Evolutionary conservation across 2,329 filamentous ascomycete species (phyloP).

Genomic region (Lithohypha guttulata): DNA sequence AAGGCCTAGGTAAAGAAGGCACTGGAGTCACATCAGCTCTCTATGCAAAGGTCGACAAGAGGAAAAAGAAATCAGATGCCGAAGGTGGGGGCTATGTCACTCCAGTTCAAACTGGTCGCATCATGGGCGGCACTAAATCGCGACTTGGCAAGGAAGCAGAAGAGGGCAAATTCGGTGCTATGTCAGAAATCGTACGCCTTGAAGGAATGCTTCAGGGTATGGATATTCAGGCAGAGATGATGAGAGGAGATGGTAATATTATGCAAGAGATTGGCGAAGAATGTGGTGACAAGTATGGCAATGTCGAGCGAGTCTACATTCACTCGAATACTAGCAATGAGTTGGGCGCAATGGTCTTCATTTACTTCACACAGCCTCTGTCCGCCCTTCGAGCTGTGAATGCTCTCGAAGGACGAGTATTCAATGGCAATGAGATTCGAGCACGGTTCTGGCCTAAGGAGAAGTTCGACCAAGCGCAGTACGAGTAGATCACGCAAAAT

Average conservation of each 20-base stretch:
- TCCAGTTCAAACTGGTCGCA: slow-evolving; percentile 60
- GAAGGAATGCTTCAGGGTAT: slow-evolving; percentile 79
- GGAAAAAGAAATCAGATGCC: slow-evolving; percentile 65
- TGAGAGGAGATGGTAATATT: slow-evolving; percentile 50
- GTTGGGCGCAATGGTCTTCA: slow-evolving; percentile 60
- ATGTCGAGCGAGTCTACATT: slow-evolving; percentile 69
- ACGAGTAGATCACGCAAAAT: slow-evolving; percentile 31
- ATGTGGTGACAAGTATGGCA: slow-evolving; percentile 79
- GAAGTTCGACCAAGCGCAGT: slow-evolving; percentile 63
- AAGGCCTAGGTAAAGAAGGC: slow-evolving; percentile 71
- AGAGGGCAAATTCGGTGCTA: slow-evolving; percentile 53
- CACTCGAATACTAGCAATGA: slow-evolving; percentile 28
- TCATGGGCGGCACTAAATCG: slow-evolving; percentile 54
- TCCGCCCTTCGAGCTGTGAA: slow-evolving; percentile 83
- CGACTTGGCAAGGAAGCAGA: slow-evolving; percentile 44
- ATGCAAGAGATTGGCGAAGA: slow-evolving; percentile 94
- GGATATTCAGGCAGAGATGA: slow-evolving; percentile 68
- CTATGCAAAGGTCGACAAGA: slow-evolving; percentile 73
- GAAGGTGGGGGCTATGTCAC: slow-evolving; percentile 69
- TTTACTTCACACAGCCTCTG: slow-evolving; percentile 79
- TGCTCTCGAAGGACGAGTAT: slow-evolving; percentile 74
- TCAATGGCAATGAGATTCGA: slow-evolving; percentile 76
- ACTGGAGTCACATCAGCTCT: slow-evolving; percentile 79
- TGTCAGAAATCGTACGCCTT: slow-evolving; percentile 74
- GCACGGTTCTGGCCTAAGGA: slow-evolving; percentile 74